Evolutionary conservation across 2,329 filamentous ascomycete genomes (phyloP).

Genomic region (Lachnellula occidentalis): DNA sequence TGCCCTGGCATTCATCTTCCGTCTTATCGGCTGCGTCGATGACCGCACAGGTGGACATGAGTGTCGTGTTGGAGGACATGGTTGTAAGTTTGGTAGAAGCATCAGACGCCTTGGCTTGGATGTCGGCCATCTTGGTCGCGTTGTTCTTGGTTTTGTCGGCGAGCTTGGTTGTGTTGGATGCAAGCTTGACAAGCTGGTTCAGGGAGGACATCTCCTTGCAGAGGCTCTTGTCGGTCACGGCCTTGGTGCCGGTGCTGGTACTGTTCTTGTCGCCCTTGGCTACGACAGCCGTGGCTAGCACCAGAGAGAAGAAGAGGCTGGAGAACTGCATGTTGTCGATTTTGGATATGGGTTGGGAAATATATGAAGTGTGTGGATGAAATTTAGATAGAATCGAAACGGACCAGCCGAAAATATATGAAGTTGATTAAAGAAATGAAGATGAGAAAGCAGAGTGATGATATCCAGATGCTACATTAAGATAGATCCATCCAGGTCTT

Average conservation of each 20-base stretch:
- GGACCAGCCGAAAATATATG: constrained; percentile 21
- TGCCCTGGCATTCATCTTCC: constrained; percentile 26
- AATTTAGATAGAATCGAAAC: constrained; percentile 13
- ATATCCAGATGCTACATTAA: constrained; percentile 17
- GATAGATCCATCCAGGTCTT: constrained; percentile 4
- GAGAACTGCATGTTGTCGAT: constrained; percentile 24
- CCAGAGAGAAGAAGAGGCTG: constrained; percentile 20
- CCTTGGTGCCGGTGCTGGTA: constrained; percentile 21
- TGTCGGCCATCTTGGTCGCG: constrained; percentile 32
- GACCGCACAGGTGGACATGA: constrained; percentile 32
- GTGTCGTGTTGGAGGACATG: constrained; percentile 34
- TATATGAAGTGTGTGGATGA: constrained; percentile 5
- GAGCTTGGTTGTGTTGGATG: constrained; percentile 34
- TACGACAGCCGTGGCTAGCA: constrained; percentile 19
- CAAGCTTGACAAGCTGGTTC: constrained; percentile 29
- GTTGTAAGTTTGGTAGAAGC: constrained; percentile 28
- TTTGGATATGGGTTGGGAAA: constrained; percentile 11
- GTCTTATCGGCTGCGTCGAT: constrained; percentile 30
- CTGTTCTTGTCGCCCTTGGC: constrained; percentile 28
- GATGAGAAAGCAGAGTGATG: constrained; percentile 12
- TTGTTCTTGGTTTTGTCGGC: constrained; percentile 32
- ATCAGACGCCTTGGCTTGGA: constrained; percentile 35
- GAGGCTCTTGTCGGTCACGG: constrained; percentile 27
- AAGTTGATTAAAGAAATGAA: constrained; percentile 12
- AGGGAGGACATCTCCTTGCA: constrained; percentile 32